Evolutionary conservation across 768 basidiomycete genomes (phyloP).

Genomic region (Tylopilus intermedius): DNA sequence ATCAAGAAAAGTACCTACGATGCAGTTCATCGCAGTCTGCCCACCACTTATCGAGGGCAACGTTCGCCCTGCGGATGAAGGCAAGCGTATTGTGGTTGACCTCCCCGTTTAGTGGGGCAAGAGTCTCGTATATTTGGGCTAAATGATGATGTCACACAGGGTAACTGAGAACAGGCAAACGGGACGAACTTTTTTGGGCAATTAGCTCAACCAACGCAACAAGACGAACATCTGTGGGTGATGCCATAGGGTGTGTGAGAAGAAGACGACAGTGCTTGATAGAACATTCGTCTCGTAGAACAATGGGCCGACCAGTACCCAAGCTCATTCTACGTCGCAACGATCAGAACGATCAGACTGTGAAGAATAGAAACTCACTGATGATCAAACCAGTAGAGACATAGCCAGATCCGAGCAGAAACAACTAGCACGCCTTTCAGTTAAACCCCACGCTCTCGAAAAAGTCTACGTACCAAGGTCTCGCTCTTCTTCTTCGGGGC

Average conservation of each 20-base stretch:
- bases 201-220: conserved; percentile 87
- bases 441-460: neutral
- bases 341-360: conserved; percentile 19
- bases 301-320: conserved; percentile 85
- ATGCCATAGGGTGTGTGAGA: conserved; percentile 79
- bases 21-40: conserved; percentile 83
- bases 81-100: conserved; percentile 80
- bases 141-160: conserved; percentile 5
- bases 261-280: conserved; percentile 81
- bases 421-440: conserved; percentile 52
- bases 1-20: conserved; percentile 36
- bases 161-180: neutral
- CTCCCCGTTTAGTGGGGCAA: conserved; percentile 80
- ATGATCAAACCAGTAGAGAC: conserved; percentile 95
- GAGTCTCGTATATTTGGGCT: conserved; percentile 93
- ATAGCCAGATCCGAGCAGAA: conserved; percentile 90
- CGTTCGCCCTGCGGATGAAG: conserved; percentile 81
- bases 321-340: conserved; percentile 67
- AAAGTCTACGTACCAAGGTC: conserved; percentile 58
- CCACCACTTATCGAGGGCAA: conserved; percentile 90
- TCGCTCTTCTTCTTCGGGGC: conserved; percentile 78
- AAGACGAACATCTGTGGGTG: conserved; percentile 84
- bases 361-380: conserved; percentile 50
- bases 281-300: conserved; percentile 83
- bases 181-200: conserved; percentile 74